A percentile compares a stretch with the other conserved stretches of the same genome.
These are phyloP conservation scores for Withania somnifera DNA, from an alignment of 305 asterid species.

Conservation along the genomic window DNA sequence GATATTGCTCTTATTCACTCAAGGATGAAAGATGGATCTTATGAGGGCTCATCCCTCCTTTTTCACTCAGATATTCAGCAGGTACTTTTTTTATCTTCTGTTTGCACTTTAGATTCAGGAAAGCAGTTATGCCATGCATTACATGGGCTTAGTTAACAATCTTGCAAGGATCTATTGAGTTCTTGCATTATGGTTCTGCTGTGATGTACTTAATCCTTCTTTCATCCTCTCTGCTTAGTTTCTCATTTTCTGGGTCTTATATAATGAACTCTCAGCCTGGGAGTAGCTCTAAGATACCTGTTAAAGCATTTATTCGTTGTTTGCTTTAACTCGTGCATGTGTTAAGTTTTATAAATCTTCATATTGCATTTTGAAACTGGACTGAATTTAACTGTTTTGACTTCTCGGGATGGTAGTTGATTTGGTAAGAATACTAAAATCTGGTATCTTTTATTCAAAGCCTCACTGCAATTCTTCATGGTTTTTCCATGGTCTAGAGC, in stretches of 20 bases:
- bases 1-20: slow-evolving; percentile 51
- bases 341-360: not conserved
- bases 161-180: not conserved
- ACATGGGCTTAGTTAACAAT: not conserved
- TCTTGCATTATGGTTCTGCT: not conserved
- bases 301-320: not conserved
- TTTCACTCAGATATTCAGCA: slow-evolving; percentile 68
- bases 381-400: not conserved
- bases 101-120: not conserved
- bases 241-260: not conserved
- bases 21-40: slow-evolving; percentile 60
- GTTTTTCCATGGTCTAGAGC: not conserved
- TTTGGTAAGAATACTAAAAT: not conserved
- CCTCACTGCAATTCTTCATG: not conserved
- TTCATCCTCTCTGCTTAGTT: not conserved
- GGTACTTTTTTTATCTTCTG: slow-evolving; percentile 31
- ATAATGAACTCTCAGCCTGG: not conserved
- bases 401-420: not conserved
- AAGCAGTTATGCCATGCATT: not conserved
- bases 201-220: not conserved
- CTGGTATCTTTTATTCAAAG: not conserved
- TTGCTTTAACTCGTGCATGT: not conserved
- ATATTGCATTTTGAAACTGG: not conserved
- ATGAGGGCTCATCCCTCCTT: slow-evolving; percentile 58
- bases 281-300: not conserved